Base-by-base conservation (phyloP, 495 filamentous ascomycete genomes). In the Penicillium ochrochloron region DNA sequence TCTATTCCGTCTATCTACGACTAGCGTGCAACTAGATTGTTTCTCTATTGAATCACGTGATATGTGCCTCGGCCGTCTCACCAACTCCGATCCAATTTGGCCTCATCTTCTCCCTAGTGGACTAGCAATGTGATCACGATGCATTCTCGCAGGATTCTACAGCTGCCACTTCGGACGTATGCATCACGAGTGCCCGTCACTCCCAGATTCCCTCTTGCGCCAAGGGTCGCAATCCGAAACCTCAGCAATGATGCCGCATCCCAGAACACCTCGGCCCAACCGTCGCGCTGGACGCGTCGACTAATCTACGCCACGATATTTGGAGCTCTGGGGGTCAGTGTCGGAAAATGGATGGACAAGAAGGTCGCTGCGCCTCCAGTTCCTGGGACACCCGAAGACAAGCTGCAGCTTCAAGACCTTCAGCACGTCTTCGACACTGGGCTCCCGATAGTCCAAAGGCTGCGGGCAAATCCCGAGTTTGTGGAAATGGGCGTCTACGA, bases 401-500 rank as follows among this genome's bases (percentile, higher is more conserved):
- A 53, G 34, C 21, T 33, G 12, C 56, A 59, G 53, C 31, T 80
- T 27, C 56, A 70, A 39, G 56, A 61, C 15, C 71, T 81, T n/a
- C 57, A 72, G 12, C 59, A 50, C 0, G 48, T 65, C 27, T 76
- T 73, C 51, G 76, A 80, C 29, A 61, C 76, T 27, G 65, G 70
- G 42, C 76, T 89, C 1, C 83, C 86, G 14, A 70, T 89, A 60
- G 85, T 90, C 23, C 69, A 78, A 61, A 68, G 77, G 27, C 76
- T 90, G 33, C 76, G 78, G n/a, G 54, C 71, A 15, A 75, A 89
- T 73, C 83, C 86, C 9, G 72, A 75, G 41, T 90, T 82, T 75
- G 73, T 75, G 44, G 83, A 84, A 60, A 67, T 65, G 70, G 81
- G 84, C 29, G 87, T 87, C 34, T 90, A 90, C 75, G 72, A 77